Conservation (phyloP, 306 rosid genomes). For the Lathyrus tuberosus region DNA sequence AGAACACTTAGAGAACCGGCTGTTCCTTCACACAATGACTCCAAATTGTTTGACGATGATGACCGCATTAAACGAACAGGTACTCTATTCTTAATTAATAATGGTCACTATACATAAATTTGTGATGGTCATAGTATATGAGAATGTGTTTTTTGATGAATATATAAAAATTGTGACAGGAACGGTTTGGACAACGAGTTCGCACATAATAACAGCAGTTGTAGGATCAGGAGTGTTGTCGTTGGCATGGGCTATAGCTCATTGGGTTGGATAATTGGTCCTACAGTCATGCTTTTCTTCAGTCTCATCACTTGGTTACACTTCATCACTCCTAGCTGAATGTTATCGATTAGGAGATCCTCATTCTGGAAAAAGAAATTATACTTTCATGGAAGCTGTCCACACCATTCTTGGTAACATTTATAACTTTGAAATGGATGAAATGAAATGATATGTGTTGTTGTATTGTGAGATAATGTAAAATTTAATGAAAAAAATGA, state of each 20-base stretch:
- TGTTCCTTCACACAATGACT: neutral
- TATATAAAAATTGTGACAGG: too few relatives aligned
- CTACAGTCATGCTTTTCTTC: constrained; percentile 47
- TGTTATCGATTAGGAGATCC: constrained; percentile 54
- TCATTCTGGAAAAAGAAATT: constrained; percentile 46
- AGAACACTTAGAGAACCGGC: constrained; percentile 18
- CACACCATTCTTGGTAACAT: constrained; percentile 49
- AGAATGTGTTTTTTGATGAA: neutral
- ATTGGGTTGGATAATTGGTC: constrained; percentile 66
- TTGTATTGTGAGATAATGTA: neutral
- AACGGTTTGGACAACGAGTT: constrained; percentile 59
- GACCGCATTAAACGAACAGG: constrained; percentile 55
- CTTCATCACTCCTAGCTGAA: constrained; percentile 50
- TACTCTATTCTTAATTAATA: constrained; percentile 31
- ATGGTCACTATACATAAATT: too few relatives aligned
- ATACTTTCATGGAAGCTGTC: constrained; percentile 56
- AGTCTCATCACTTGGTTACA: constrained; percentile 44
- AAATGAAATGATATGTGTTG: neutral
- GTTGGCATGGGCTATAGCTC: constrained; percentile 64
- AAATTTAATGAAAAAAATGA: neutral
- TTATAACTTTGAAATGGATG: too few relatives aligned
- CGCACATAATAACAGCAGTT: constrained; percentile 66
- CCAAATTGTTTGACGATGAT: constrained; percentile 48
- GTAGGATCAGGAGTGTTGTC: constrained; percentile 70
- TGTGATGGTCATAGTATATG: neutral